phyloP scores from a whole-genome alignment of 2,329 filamentous ascomycete species.

The Diplodia corticola region DNA sequence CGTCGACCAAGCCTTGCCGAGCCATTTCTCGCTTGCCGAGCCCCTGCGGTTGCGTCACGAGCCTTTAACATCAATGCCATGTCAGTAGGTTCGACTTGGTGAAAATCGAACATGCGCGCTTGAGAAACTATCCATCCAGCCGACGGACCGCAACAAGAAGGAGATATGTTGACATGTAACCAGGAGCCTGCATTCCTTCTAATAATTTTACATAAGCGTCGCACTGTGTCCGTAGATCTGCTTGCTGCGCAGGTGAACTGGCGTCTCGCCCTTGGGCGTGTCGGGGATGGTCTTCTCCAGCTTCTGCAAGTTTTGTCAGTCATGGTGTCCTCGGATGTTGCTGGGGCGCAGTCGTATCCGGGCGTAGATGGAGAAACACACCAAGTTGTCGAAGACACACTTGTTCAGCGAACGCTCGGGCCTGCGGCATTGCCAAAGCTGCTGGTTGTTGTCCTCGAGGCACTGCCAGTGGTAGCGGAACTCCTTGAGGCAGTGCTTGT shows the following conservation, averaged over 20 bases:
- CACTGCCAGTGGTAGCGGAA: conserved; percentile 96
- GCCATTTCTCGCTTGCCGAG: not conserved
- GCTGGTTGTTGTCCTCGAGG: conserved; percentile 96
- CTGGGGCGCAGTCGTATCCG: not conserved
- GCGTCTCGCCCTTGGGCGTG: conserved; percentile 49
- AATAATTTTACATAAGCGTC: conserved; percentile 20
- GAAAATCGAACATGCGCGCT: not conserved
- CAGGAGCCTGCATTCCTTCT: conserved; percentile 13
- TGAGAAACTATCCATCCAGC: not conserved
- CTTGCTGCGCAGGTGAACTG: conserved; percentile 50
- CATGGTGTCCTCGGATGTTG: not conserved
- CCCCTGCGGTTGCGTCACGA: not conserved
- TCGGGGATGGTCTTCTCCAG: conserved; percentile 55
- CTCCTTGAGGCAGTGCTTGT: conserved; percentile 86
- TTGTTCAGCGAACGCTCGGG: conserved; percentile 88
- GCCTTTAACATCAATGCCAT: not conserved
- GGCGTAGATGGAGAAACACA: conserved; percentile 50
- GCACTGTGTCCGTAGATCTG: conserved; percentile 39
- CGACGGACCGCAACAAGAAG: not conserved
- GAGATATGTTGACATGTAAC: not conserved
- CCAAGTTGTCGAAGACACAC: conserved; percentile 94
- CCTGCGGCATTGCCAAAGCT: conserved; percentile 91
- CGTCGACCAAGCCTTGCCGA: not conserved
- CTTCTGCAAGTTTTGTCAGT: conserved; percentile 38
- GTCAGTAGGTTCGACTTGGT: not conserved